Evolutionary conservation across 495 filamentous ascomycete species (phyloP).

Genomic region (Evernia prunastri): DNA sequence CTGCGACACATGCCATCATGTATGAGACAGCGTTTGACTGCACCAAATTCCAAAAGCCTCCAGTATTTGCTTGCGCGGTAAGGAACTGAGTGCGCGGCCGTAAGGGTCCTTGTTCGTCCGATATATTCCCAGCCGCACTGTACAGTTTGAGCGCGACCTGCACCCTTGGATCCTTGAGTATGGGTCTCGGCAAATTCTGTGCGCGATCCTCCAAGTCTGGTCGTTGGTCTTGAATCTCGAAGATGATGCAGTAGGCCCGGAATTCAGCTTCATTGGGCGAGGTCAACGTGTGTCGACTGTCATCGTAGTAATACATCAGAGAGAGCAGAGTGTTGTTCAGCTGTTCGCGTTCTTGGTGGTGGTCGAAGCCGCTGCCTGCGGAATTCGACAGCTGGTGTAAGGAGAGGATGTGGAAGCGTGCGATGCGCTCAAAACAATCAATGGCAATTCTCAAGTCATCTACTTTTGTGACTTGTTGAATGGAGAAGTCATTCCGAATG

Average conservation of each 20-base stretch:
- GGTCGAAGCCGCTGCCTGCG: conserved; percentile 61
- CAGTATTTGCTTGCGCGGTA: conserved; percentile 57
- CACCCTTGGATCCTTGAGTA: conserved; percentile 51
- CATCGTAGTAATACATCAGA: conserved; percentile 82
- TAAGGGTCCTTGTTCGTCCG: conserved; percentile 58
- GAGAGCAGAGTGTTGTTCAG: conserved; percentile 81
- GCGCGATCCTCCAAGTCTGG: conserved; percentile 69
- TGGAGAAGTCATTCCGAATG: conserved; percentile 89
- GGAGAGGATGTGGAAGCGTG: conserved; percentile 83
- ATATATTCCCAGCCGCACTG: conserved; percentile 57
- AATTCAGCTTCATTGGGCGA: conserved; percentile 83
- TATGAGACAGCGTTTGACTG: conserved; percentile 68
- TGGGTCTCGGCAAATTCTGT: conserved; percentile 58
- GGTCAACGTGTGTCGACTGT: conserved; percentile 48
- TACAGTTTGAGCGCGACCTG: conserved; percentile 63
- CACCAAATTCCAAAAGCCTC: conserved; percentile 70
- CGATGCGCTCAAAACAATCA: conserved; percentile 80
- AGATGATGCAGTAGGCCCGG: conserved; percentile 79
- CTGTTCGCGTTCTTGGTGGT: conserved; percentile 89
- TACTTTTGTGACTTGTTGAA: conserved; percentile 68
- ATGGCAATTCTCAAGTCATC: conserved; percentile 61
- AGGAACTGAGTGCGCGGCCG: conserved; percentile 48
- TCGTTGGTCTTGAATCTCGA: conserved; percentile 64
- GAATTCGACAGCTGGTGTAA: conserved; percentile 67
- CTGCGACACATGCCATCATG: conserved; percentile 87